Percentiles rank a stretch among this genome's conserved stretches.
Evolutionary conservation across 1,284 basidiomycete genomes (phyloP).

Genomic region (Pseudozyma sp.): DNA sequence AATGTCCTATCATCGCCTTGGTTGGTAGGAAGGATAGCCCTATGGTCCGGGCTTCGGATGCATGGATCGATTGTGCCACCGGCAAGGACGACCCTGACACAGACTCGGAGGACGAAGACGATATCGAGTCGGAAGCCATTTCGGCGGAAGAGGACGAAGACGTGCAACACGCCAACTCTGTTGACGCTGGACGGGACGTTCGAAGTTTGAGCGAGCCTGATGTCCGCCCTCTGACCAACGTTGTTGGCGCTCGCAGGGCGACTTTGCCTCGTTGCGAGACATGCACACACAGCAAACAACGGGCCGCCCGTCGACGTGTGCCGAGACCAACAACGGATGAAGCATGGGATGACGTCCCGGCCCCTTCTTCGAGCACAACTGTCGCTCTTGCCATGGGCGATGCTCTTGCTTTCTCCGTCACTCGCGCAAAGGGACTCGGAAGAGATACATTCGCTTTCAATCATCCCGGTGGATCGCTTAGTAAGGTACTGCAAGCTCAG

Average conservation of each 20-base stretch:
- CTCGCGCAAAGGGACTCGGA: constrained; percentile 53
- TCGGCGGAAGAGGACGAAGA: constrained; percentile 1
- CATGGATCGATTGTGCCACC: constrained; percentile 67
- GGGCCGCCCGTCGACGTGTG: background rate
- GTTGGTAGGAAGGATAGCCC: constrained; percentile 64
- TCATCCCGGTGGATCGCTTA: constrained; percentile 70
- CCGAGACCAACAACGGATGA: constrained; percentile 39
- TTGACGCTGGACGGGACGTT: background rate
- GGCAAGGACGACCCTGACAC: constrained; percentile 61
- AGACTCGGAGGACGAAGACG: constrained; percentile 37
- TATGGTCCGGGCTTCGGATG: constrained; percentile 65
- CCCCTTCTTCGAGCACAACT: constrained; percentile 69
- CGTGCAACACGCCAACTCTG: constrained; percentile 1
- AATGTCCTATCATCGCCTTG: constrained; percentile 67
- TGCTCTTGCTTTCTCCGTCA: constrained; percentile 66
- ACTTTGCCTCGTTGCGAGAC: constrained; percentile 2
- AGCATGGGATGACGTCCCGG: constrained; percentile 64
- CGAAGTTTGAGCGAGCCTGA: constrained; percentile 15
- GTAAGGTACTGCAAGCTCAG: constrained; percentile 39
- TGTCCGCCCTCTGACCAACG: too few species aligned
- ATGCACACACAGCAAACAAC: constrained; percentile 8
- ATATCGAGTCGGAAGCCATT: too few species aligned
- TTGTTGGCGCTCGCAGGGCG: too few species aligned
- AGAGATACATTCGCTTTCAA: constrained; percentile 63
- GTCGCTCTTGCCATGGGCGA: constrained; percentile 70